phyloP scores from a whole-genome alignment of 192 early-diverging fungal species.

The Backusella tarrabulga region DNA sequence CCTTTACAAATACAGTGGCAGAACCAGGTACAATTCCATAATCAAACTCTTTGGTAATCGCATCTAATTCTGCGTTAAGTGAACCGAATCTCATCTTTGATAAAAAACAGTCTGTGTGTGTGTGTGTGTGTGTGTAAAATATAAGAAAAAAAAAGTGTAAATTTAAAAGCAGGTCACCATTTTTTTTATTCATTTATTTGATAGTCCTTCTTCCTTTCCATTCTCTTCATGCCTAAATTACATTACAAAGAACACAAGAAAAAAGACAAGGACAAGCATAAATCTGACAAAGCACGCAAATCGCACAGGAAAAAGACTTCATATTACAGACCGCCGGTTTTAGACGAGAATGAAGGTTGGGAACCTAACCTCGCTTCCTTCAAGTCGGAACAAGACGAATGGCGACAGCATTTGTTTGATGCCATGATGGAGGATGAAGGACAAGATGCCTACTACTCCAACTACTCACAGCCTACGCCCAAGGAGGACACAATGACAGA shows the following conservation, averaged over 20 bases:
- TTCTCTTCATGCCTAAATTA: conserved; percentile 21
- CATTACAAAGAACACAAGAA: conserved; percentile 9
- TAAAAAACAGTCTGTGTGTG: background rate
- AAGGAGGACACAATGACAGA: conserved; percentile 19
- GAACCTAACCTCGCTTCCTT: background rate
- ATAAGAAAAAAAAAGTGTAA: background rate
- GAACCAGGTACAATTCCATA: conserved; percentile 37
- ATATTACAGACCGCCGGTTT: conserved; percentile 18
- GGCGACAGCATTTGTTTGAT: conserved; percentile 32
- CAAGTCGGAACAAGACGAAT: conserved; percentile 23
- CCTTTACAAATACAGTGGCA: conserved; percentile 32
- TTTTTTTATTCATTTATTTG: too few species aligned
- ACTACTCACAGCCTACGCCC: background rate
- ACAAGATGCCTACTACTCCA: conserved; percentile 16
- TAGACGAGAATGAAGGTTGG: conserved; percentile 29
- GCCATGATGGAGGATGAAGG: conserved; percentile 37
- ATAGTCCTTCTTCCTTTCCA: background rate
- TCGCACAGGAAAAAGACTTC: background rate
- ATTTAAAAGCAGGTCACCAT: too few species aligned
- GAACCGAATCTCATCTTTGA: conserved; percentile 3
- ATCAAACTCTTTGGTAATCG: conserved; percentile 33
- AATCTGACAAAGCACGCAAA: background rate
- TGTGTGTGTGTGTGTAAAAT: background rate
- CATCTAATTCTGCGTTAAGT: conserved; percentile 12
- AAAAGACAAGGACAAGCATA: background rate